Evolutionary conservation across 495 filamentous ascomycete genomes (phyloP).

Genomic region (Tuber microsphaerosporum): DNA sequence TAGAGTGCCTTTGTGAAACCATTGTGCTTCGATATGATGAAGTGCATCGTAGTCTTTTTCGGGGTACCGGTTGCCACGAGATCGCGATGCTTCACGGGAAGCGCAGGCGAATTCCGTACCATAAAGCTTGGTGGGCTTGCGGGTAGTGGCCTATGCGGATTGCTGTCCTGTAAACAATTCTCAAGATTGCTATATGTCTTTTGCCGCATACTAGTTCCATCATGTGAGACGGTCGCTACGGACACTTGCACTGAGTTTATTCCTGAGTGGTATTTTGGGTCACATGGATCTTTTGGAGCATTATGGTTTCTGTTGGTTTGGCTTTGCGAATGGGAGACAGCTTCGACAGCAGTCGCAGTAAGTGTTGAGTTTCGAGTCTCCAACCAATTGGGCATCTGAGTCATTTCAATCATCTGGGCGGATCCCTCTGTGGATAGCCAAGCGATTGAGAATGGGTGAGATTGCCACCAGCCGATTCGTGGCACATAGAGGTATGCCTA

Average conservation of each 20-base stretch:
- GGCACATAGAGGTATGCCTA: slow-evolving; percentile 71
- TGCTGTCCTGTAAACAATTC: background rate
- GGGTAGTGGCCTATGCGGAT: background rate
- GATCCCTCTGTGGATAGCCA: slow-evolving; percentile 52
- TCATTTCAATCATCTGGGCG: slow-evolving; percentile 5
- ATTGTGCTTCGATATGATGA: slow-evolving; percentile 75
- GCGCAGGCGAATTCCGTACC: slow-evolving; percentile 9
- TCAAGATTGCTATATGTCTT: background rate
- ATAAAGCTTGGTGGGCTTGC: slow-evolving; percentile 7
- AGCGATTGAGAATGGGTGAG: slow-evolving; percentile 87
- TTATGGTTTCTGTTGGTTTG: slow-evolving; percentile 8
- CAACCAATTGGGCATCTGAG: slow-evolving; percentile 4
- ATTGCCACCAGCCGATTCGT: slow-evolving; percentile 68
- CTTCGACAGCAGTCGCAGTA: slow-evolving; percentile 11
- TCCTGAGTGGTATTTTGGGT: background rate
- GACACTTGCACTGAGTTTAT: slow-evolving; percentile 2
- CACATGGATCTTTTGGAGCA: slow-evolving; percentile 2
- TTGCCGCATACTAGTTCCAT: slow-evolving; percentile 13
- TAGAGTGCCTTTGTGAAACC: slow-evolving; percentile 83
- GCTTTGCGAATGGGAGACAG: slow-evolving; percentile 12
- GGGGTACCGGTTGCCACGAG: slow-evolving; percentile 13
- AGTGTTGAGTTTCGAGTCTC: background rate
- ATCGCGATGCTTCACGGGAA: slow-evolving; percentile 27
- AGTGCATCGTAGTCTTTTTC: slow-evolving; percentile 41
- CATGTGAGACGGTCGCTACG: background rate